These are phyloP conservation scores for Groenewaldozyma salmanticensis DNA, from an alignment of 805 yeast genomes.

Conservation along the genomic window DNA sequence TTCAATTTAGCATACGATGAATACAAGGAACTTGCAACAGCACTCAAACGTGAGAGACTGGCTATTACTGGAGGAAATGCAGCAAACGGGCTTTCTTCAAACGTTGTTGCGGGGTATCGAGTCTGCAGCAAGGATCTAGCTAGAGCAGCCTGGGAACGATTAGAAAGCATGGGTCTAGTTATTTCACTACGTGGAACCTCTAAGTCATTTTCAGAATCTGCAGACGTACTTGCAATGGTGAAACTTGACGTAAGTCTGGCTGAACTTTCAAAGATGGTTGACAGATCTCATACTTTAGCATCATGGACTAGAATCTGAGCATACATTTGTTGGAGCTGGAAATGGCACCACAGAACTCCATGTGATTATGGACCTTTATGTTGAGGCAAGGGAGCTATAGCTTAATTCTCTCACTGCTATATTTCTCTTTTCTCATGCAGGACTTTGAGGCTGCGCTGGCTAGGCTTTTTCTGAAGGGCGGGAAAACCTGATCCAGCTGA, in stretches of 20 bases:
- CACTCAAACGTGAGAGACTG: slow-evolving; percentile 32
- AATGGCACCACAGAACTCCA: neutral
- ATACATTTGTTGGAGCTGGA: neutral
- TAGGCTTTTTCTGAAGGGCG: too few relatives aligned
- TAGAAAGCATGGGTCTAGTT: slow-evolving; percentile 47
- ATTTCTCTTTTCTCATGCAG: too few relatives aligned
- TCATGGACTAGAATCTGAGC: slow-evolving; percentile 30
- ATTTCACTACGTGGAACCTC: slow-evolving; percentile 30
- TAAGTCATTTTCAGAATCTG: slow-evolving; percentile 30
- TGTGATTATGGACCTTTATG: too few relatives aligned
- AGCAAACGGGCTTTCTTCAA: slow-evolving; percentile 20
- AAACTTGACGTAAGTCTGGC: slow-evolving; percentile 27
- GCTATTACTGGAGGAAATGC: slow-evolving; percentile 22
- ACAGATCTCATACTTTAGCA: slow-evolving; percentile 31
- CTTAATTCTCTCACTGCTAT: too few relatives aligned
- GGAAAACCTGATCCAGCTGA: too few relatives aligned
- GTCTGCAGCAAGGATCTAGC: slow-evolving; percentile 54
- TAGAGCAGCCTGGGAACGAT: slow-evolving; percentile 63
- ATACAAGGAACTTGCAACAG: slow-evolving; percentile 46
- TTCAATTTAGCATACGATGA: slow-evolving; percentile 73
- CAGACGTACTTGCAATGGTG: slow-evolving; percentile 26
- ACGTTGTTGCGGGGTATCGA: slow-evolving; percentile 35
- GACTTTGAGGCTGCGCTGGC: too few relatives aligned
- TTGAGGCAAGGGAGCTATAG: too few relatives aligned
- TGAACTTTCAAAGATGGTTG: slow-evolving; percentile 26